Evolutionary conservation across 1,139 yeast species (phyloP).

Genomic region (Suhomyces anneliseae): DNA sequence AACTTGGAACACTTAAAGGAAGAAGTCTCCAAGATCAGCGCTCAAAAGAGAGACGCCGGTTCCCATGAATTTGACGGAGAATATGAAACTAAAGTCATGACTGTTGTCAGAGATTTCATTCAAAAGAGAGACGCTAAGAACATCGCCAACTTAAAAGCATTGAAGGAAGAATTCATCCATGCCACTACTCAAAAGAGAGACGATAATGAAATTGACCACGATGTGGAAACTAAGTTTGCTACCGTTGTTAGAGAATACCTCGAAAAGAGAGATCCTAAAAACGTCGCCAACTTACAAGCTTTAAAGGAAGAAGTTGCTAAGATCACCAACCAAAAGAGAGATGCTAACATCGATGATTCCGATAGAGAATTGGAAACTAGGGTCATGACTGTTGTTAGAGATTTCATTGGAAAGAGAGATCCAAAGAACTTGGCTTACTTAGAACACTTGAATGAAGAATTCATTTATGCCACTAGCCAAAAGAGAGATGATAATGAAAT

Average conservation of each 20-base stretch:
- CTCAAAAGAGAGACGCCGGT: constrained; percentile 14
- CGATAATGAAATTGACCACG: neutral
- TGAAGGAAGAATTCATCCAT: neutral
- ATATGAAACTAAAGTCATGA: no score
- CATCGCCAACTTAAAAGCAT: neutral
- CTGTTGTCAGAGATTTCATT: neutral
- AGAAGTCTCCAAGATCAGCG: neutral
- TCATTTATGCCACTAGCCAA: neutral
- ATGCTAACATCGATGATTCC: constrained; percentile 14
- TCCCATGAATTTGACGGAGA: constrained; percentile 7
- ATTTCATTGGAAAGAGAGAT: neutral
- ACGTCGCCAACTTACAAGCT: constrained; percentile 12
- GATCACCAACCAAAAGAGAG: constrained; percentile 7
- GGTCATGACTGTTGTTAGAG: neutral
- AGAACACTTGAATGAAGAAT: neutral
- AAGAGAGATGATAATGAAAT: neutral
- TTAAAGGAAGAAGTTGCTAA: neutral
- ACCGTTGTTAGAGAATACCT: no score
- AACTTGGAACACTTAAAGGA: constrained; percentile 4
- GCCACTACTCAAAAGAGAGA: neutral
- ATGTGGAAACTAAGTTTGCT: no score
- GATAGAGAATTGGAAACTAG: neutral
- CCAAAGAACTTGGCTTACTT: neutral
- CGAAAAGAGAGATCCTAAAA: constrained; percentile 14
- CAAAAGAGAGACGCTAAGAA: neutral